A percentile compares a stretch with the other conserved stretches of the same genome.
Evolutionary conservation across 352 stramenopile species (phyloP).

Genomic region (Blastocystis sp.): DNA sequence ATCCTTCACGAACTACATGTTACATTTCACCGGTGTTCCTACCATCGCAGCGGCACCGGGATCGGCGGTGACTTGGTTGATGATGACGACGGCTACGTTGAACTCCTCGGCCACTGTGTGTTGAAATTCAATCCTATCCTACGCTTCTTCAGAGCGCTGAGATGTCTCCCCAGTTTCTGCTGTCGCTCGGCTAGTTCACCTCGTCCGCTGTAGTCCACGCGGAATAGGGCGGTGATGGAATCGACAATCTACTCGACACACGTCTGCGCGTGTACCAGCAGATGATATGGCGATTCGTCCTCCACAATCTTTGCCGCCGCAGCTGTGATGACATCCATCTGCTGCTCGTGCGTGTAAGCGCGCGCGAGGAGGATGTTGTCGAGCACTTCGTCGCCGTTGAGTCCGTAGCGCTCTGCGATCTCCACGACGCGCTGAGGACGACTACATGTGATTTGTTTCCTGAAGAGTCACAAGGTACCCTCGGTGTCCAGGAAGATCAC

Average conservation of each 20-base stretch:
- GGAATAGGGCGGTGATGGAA: slow-evolving; percentile 77
- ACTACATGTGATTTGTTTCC: background rate
- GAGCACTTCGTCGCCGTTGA: slow-evolving; percentile 75
- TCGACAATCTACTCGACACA: slow-evolving; percentile 73
- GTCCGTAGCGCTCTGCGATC: slow-evolving; percentile 69
- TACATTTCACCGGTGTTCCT: background rate
- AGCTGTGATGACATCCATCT: slow-evolving; percentile 71
- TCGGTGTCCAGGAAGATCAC: slow-evolving; percentile 73
- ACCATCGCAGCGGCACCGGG: slow-evolving; percentile 65
- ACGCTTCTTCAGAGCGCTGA: slow-evolving; percentile 68
- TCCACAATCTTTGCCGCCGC: slow-evolving; percentile 62
- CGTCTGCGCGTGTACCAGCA: slow-evolving; percentile 69
- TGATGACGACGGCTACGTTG: slow-evolving; percentile 81
- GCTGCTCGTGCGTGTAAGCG: slow-evolving; percentile 73
- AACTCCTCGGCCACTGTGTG: slow-evolving; percentile 69
- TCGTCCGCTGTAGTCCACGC: slow-evolving; percentile 73
- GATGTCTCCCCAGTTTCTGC: slow-evolving; percentile 75
- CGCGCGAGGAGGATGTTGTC: slow-evolving; percentile 82
- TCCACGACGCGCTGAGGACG: slow-evolving; percentile 66
- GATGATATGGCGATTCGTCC: slow-evolving; percentile 66
- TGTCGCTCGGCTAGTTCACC: slow-evolving; percentile 75
- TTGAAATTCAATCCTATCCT: background rate
- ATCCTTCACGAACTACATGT: slow-evolving; percentile 59
- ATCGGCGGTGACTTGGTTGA: slow-evolving; percentile 78
- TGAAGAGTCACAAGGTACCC: slow-evolving; percentile 70